Conservation (phyloP, 2,329 filamentous ascomycete species). For the Fonsecaea pedrosoi region DNA sequence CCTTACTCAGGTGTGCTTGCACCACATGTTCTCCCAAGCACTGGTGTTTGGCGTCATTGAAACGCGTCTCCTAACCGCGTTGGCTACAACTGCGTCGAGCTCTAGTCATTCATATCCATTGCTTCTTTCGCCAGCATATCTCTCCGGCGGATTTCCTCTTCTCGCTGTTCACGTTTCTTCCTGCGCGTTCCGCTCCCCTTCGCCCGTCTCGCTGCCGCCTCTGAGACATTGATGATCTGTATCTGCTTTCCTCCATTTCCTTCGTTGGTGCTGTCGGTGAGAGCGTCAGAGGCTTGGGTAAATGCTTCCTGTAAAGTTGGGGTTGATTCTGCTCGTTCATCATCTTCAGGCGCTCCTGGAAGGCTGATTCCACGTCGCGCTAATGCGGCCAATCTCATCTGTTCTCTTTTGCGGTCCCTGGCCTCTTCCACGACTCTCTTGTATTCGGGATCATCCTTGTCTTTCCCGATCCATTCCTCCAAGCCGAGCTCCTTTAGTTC, state of each 20-base stretch:
- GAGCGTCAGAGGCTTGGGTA: conserved; percentile 11
- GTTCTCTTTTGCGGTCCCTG: conserved; percentile 28
- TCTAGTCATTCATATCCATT: conserved; percentile 29
- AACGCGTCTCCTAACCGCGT: neutral
- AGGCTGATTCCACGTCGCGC: conserved; percentile 18
- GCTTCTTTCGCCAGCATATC: conserved; percentile 33
- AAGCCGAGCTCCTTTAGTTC: conserved; percentile 33
- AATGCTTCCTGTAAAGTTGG: conserved; percentile 20
- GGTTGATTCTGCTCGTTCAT: neutral
- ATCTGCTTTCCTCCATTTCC: neutral
- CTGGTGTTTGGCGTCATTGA: neutral
- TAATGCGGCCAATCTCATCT: conserved; percentile 25
- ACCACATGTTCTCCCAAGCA: neutral
- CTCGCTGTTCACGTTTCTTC: conserved; percentile 18
- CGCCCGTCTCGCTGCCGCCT: conserved; percentile 6
- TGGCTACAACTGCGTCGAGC: neutral
- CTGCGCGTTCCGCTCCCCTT: neutral
- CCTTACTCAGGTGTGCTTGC: neutral
- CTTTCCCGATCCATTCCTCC: conserved; percentile 33
- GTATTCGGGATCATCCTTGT: conserved; percentile 32
- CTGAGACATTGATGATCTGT: neutral
- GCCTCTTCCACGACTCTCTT: conserved; percentile 25
- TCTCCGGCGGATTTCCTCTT: conserved; percentile 29
- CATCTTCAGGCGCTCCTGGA: conserved; percentile 5
- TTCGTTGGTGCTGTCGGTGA: conserved; percentile 9